These are phyloP conservation scores for Xylariaceae sp. DNA, from an alignment of 2,329 filamentous ascomycete species.

Conservation along the genomic window DNA sequence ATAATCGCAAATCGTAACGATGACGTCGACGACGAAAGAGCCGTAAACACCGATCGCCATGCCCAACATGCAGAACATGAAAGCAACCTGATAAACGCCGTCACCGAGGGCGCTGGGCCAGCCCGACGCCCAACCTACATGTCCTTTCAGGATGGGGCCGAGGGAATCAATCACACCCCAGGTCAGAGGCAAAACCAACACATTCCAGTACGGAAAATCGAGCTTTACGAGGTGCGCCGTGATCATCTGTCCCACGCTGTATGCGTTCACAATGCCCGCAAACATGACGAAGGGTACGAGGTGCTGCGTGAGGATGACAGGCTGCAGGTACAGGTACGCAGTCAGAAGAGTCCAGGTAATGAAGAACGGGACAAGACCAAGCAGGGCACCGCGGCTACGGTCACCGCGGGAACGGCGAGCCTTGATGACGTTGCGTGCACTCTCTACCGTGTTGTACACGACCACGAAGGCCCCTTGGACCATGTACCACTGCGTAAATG, in stretches of 20 bases:
- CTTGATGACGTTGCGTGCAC: conserved; percentile 77
- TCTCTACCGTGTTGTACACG: conserved; percentile 77
- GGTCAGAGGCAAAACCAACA: conserved; percentile 72
- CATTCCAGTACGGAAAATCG: conserved; percentile 85
- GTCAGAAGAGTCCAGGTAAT: conserved; percentile 72
- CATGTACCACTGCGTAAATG: conserved; percentile 91
- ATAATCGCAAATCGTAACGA: conserved; percentile 96
- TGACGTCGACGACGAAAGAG: conserved; percentile 95
- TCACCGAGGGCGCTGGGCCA: conserved; percentile 74
- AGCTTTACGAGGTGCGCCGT: conserved; percentile 86
- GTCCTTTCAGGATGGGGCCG: conserved; percentile 62
- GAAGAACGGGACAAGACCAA: conserved; percentile 80
- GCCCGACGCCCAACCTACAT: conserved; percentile 58
- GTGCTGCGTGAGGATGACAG: conserved; percentile 74
- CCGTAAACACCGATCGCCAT: conserved; percentile 87
- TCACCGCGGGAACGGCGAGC: conserved; percentile 72
- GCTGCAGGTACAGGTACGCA: conserved; percentile 79
- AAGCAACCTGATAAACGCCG: conserved; percentile 83
- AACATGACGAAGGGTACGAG: conserved; percentile 88
- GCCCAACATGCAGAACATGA: conserved; percentile 84
- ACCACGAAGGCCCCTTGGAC: conserved; percentile 78
- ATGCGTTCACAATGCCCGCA: conserved; percentile 85
- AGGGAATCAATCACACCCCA: conserved; percentile 76
- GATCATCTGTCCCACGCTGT: conserved; percentile 93
- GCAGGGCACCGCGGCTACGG: conserved; percentile 66